phyloP scores from a whole-genome alignment of 768 basidiomycete genomes.

The Rhodotorula paludigena region DNA sequence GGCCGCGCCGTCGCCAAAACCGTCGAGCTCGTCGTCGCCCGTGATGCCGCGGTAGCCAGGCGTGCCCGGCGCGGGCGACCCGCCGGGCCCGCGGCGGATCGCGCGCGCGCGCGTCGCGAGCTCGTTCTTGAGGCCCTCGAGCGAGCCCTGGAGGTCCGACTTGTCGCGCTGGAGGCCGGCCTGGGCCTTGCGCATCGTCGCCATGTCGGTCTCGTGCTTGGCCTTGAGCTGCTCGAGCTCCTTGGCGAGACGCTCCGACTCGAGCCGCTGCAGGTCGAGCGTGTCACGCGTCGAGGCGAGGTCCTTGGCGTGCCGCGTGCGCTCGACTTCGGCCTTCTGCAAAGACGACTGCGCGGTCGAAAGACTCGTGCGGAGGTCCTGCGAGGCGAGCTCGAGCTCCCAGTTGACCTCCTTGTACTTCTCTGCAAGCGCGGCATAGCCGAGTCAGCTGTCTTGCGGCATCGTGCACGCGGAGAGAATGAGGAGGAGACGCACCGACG shows the following conservation, averaged over 20 bases:
- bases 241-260: conserved; percentile 48
- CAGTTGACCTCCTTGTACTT: conserved; percentile 98
- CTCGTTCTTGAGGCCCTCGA: conserved; percentile 73
- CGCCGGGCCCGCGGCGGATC: conserved; percentile 48
- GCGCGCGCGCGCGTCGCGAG: conserved; percentile 57
- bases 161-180: conserved; percentile 88
- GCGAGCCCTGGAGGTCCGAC: conserved; percentile 73
- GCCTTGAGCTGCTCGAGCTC: conserved; percentile 68
- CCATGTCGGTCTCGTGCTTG: conserved; percentile 92
- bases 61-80: conserved; percentile 20
- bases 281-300: conserved; percentile 68
- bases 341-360: conserved; percentile 61
- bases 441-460: background rate
- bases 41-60: conserved; percentile 17
- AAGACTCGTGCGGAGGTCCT: conserved; percentile 72
- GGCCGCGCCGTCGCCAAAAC: conserved; percentile 34
- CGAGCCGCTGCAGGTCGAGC: conserved; percentile 79
- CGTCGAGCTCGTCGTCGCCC: conserved; percentile 18
- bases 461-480: background rate
- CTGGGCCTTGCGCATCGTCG: conserved; percentile 77
- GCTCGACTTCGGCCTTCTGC: conserved; percentile 72
- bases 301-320: conserved; percentile 69
- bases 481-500: conserved; percentile 57
- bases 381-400: conserved; percentile 90
- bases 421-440: conserved; percentile 53